Conservation (phyloP, 23 red algal genomes). For the Gracilariopsis chorda region DNA sequence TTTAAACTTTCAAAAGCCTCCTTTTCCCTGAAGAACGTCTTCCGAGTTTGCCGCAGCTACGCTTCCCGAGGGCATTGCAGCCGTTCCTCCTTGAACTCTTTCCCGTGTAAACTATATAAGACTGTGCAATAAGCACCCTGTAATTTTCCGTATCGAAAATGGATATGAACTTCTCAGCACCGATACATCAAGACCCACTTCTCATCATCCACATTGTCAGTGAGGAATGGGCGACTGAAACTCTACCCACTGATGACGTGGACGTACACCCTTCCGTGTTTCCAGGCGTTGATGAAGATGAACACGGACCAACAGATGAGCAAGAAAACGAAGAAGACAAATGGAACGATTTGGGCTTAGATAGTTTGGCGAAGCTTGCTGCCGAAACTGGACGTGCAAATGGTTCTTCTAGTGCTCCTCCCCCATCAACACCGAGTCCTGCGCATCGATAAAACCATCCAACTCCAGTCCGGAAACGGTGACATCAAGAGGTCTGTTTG, state of each 20-base stretch:
- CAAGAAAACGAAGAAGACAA: constrained; percentile 35
- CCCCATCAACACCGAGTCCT: background rate
- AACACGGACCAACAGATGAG: background rate
- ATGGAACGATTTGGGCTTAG: constrained; percentile 47
- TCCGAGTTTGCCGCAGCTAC: no score
- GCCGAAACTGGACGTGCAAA: constrained; percentile 1
- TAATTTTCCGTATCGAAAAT: no score
- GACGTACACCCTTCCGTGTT: background rate
- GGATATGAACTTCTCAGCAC: constrained; percentile 54
- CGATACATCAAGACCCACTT: constrained; percentile 48
- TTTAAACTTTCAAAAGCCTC: no score
- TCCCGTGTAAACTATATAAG: no score
- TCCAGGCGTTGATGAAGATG: constrained; percentile 37
- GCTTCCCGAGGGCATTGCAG: no score
- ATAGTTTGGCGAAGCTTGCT: background rate
- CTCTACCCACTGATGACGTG: constrained; percentile 53
- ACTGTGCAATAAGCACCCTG: no score
- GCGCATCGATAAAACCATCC: no score
- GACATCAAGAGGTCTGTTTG: background rate
- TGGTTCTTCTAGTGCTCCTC: background rate
- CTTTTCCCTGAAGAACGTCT: no score
- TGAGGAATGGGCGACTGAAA: constrained; percentile 54
- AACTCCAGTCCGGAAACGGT: background rate
- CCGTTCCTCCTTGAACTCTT: no score
- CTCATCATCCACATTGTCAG: constrained; percentile 41